Base-by-base conservation (phyloP, 257 asterid species). In the Knoxia roxburghii region DNA sequence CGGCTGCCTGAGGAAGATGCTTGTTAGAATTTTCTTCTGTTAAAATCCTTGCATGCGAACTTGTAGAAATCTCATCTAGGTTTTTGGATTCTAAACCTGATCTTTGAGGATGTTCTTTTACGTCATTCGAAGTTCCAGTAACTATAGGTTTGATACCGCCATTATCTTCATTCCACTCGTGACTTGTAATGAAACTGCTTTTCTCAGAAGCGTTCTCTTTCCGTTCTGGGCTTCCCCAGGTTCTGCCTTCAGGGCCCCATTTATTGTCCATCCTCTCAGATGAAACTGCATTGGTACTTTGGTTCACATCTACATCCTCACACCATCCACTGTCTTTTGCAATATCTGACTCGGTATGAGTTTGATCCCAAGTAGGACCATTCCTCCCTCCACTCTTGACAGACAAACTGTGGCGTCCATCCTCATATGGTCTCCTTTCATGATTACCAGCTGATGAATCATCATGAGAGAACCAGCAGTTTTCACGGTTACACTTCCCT, bases 401-500 rank as follows among this genome's bases (percentile, higher is more conserved):
- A 64, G 65, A 84, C 43, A 76, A 67, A 62, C 73, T 61, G 43
- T 50, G 66, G 63, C 75, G 78, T 18, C 78, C 79, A 69, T 61
- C 61, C 67, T 82, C 85, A 66, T 51, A 76, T 64, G 40, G 76
- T 72, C 82, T 68, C 62, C 68, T 71, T 58, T 82, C 95, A 62
- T 69, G 75, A 40, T 67, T 71, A 39, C 70, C 74, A 60, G 72
- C 33, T 37, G 75, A 69, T 43, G 75, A 77, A 56, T 75, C 83
- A 32, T 81, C 90, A 51, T 88, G 97, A 76, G 90, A 80, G 69
- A 90, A 90, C 76, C 77, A 77, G 72, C 95, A 87, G 70, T 81
- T 82, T 33, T 71, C 85, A 69, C 88, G 79, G 40, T 68, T 79
- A 74, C 95, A 87, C 60, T 76, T 86, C 37, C 95, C 97, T 3